Evolutionary conservation across 345 rosid genomes (phyloP).

Genomic region (Eucalyptus polybractea): DNA sequence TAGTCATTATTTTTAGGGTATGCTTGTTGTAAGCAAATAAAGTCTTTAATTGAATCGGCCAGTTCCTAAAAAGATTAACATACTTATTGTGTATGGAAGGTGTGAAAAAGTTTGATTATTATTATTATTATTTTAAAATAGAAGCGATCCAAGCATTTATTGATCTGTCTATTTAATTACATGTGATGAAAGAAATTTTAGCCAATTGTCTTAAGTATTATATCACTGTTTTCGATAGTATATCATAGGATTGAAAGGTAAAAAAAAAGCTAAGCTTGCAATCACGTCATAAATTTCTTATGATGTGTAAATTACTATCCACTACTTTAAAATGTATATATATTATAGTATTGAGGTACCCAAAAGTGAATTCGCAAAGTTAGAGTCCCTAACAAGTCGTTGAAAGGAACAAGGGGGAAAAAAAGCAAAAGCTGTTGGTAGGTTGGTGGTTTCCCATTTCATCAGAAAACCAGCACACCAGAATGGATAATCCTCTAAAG

Average conservation of each 20-base stretch:
- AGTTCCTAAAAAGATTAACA: background rate
- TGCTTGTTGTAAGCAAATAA: background rate
- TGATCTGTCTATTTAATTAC: background rate
- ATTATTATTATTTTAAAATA: too few relatives aligned
- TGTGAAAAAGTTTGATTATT: background rate
- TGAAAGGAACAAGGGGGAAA: background rate
- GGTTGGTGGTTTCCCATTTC: background rate
- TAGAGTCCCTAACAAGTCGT: background rate
- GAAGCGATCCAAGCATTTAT: background rate
- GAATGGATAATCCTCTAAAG: background rate
- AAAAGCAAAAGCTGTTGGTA: background rate
- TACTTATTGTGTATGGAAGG: background rate
- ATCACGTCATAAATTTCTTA: background rate
- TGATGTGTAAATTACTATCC: background rate
- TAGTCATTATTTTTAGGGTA: fast-evolving
- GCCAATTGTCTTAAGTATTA: background rate
- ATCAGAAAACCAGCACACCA: background rate
- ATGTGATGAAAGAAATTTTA: background rate
- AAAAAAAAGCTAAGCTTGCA: background rate
- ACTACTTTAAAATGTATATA: background rate
- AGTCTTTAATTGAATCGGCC: background rate
- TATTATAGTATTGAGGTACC: background rate
- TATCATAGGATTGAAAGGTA: background rate
- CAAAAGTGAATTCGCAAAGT: background rate
- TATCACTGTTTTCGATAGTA: background rate